A percentile compares a stretch with the other conserved stretches of the same genome.
phyloP scores from a whole-genome alignment of 106 monocot species.

The Dendrobium catenatum region DNA sequence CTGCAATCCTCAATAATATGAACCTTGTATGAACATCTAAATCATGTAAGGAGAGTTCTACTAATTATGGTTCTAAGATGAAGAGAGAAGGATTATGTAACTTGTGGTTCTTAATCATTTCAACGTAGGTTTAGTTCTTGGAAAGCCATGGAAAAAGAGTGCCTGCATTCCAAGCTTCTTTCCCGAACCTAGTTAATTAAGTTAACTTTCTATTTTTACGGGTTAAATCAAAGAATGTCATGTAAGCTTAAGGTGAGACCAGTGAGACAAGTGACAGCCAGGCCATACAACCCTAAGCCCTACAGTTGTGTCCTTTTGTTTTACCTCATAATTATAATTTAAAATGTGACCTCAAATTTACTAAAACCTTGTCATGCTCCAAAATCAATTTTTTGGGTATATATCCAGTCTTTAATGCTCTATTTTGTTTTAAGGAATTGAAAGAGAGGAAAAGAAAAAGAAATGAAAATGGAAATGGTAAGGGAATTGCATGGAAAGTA shows the following conservation, averaged over 20 bases:
- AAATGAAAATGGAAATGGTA: not conserved
- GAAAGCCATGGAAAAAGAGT: no score
- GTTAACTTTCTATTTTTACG: no score
- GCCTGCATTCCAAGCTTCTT: not conserved
- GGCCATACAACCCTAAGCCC: not conserved
- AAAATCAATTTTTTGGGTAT: not conserved
- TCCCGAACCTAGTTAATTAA: not conserved
- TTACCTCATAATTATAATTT: not conserved
- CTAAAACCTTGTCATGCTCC: not conserved
- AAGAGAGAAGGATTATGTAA: no score
- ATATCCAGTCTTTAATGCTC: not conserved
- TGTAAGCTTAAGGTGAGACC: not conserved
- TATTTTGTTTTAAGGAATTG: not conserved
- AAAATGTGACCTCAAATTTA: not conserved
- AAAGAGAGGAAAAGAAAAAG: not conserved
- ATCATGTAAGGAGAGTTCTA: no score
- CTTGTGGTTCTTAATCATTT: no score
- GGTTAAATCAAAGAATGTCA: not conserved
- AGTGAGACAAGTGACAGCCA: not conserved
- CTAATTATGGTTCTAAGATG: no score
- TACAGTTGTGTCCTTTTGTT: not conserved
- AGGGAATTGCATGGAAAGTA: not conserved
- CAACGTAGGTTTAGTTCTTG: no score
- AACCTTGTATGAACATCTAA: no score
- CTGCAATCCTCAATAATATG: no score